These are phyloP conservation scores for Achaetomium macrosporum DNA, from an alignment of 2,329 filamentous ascomycete species.

Conservation along the genomic window DNA sequence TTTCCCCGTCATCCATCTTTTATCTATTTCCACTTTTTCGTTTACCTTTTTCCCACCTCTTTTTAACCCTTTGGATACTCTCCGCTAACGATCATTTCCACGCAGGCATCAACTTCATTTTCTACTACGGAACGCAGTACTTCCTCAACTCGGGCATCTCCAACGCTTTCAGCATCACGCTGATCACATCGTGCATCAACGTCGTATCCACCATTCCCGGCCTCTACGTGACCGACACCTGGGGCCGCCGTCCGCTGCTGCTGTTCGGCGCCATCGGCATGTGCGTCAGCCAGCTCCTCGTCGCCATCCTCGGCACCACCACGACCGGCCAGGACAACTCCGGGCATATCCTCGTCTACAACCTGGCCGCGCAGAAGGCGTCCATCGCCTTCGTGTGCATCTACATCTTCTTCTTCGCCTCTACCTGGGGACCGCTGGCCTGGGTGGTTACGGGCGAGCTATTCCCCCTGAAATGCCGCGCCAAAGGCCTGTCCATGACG, in stretches of 20 bases:
- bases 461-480: conserved; percentile 57
- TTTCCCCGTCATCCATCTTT: too few relatives aligned
- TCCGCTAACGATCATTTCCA: too few relatives aligned
- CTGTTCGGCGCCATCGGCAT: conserved; percentile 61
- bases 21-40: background rate
- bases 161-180: conserved; percentile 51
- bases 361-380: conserved; percentile 47
- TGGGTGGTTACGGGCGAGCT: conserved; percentile 57
- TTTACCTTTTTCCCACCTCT: too few relatives aligned
- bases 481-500: conserved; percentile 60
- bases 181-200: conserved; percentile 62
- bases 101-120: conserved; percentile 52
- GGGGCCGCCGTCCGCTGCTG: conserved; percentile 59
- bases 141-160: conserved; percentile 51
- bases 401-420: conserved; percentile 71
- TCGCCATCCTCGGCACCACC: conserved; percentile 52
- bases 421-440: conserved; percentile 56
- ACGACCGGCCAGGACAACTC: conserved; percentile 45
- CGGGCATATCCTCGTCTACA: conserved; percentile 47
- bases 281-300: conserved; percentile 54
- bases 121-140: conserved; percentile 58
- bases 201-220: conserved; percentile 58
- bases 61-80: too few relatives aligned
- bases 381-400: conserved; percentile 60
- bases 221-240: conserved; percentile 56